These are phyloP conservation scores for Aspergillus affinis DNA, from an alignment of 495 filamentous ascomycete species.

Conservation along the genomic window DNA sequence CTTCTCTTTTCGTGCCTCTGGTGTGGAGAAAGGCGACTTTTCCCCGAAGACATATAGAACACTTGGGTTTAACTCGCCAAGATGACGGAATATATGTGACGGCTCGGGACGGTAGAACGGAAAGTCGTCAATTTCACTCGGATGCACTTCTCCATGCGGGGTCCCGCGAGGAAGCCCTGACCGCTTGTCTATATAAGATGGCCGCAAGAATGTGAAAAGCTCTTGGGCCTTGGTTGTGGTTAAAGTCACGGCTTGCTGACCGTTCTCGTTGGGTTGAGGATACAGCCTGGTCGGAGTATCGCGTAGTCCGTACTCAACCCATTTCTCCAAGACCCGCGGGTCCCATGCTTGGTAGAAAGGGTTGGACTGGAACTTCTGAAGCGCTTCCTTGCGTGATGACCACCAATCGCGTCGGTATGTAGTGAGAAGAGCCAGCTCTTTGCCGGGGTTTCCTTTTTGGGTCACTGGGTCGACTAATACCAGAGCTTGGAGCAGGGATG, in stretches of 20 bases:
- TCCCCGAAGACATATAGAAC: conserved; percentile 73
- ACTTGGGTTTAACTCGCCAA: conserved; percentile 62
- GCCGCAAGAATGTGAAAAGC: conserved; percentile 37
- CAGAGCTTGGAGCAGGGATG: conserved; percentile 65
- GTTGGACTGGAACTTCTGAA: conserved; percentile 45
- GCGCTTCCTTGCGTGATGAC: conserved; percentile 53
- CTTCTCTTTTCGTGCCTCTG: conserved; percentile 50
- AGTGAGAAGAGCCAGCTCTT: conserved; percentile 25
- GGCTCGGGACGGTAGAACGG: conserved; percentile 71
- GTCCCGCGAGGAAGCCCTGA: conserved; percentile 15
- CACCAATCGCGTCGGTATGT: conserved; percentile 60
- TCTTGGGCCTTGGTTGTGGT: conserved; percentile 64
- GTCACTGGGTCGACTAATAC: conserved; percentile 73
- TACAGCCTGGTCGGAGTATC: conserved; percentile 48
- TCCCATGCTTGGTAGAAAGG: conserved; percentile 64
- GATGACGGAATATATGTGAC: conserved; percentile 47
- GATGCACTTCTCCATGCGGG: conserved; percentile 20
- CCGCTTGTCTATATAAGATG: conserved; percentile 27
- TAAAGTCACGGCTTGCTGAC: conserved; percentile 44
- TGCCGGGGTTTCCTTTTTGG: conserved; percentile 28
- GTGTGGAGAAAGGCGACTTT: conserved; percentile 48
- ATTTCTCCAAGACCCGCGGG: conserved; percentile 56
- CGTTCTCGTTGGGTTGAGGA: conserved; percentile 31
- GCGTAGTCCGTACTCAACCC: conserved; percentile 54
- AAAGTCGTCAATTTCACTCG: conserved; percentile 31